Evolutionary conservation across 352 stramenopile species (phyloP).

Genomic region (Salisapilia sapeloensis): DNA sequence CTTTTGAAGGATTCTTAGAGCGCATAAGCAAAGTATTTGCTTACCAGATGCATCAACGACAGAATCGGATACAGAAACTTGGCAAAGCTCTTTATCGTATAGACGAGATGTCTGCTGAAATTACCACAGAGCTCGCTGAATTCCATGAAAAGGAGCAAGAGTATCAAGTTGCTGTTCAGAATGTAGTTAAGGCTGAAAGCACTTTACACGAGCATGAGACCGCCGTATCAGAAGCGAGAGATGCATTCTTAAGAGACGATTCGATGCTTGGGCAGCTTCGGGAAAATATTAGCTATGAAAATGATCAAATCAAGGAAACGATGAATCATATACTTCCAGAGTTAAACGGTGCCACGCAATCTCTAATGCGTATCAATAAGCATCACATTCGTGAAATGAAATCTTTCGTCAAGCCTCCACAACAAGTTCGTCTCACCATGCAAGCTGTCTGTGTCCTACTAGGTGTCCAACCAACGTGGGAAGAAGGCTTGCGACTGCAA

Average conservation of each 20-base stretch:
- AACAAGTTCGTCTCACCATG: conserved; percentile 58
- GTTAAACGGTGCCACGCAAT: conserved; percentile 27
- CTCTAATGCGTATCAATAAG: conserved; percentile 60
- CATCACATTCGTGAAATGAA: conserved; percentile 70
- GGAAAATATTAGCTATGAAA: conserved; percentile 33
- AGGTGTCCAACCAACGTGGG: conserved; percentile 35
- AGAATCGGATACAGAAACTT: too few relatives aligned
- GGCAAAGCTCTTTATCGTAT: too few relatives aligned
- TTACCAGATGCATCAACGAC: too few relatives aligned
- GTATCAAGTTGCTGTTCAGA: conserved; percentile 12
- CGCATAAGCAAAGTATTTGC: too few relatives aligned
- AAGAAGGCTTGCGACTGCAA: conserved; percentile 37
- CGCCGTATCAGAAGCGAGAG: conserved; percentile 18
- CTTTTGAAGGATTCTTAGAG: too few relatives aligned
- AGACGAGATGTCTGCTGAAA: too few relatives aligned
- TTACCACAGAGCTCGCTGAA: too few relatives aligned
- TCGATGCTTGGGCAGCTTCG: conserved; percentile 31
- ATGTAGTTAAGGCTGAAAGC: conserved; percentile 10
- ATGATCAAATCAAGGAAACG: conserved; percentile 21
- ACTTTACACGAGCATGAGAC: conserved; percentile 14
- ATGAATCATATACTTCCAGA: conserved; percentile 45
- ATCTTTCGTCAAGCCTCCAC: conserved; percentile 49
- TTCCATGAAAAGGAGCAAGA: too few relatives aligned
- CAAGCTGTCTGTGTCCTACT: conserved; percentile 58
- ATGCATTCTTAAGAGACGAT: conserved; percentile 38